phyloP scores from a whole-genome alignment of 1,284 basidiomycete species.

The Xanthoconium separans region DNA sequence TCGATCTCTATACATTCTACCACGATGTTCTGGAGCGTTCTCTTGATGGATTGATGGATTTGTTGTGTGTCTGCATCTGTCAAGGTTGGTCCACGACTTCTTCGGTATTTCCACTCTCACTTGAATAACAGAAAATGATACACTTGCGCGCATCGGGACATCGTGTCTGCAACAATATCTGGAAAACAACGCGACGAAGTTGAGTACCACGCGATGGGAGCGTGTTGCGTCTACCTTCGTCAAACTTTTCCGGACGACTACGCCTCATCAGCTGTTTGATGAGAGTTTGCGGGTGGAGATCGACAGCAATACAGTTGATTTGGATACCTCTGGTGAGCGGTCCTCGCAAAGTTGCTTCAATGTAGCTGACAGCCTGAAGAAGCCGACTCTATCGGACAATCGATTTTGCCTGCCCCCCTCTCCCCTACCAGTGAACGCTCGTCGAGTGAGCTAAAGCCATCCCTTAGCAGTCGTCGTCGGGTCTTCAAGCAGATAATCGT shows the following conservation, averaged over 20 bases:
- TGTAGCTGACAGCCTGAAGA: constrained; percentile 9
- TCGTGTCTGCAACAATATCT: constrained; percentile 96
- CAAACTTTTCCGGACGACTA: constrained; percentile 95
- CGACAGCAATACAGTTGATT: constrained; percentile 56
- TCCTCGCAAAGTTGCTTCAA: background rate
- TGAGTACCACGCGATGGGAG: constrained; percentile 88
- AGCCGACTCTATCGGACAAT: constrained; percentile 57
- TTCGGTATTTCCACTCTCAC: constrained; percentile 4
- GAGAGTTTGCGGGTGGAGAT: constrained; percentile 82
- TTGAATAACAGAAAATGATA: constrained; percentile 83
- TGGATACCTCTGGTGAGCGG: constrained; percentile 51
- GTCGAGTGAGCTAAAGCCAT: constrained; percentile 46
- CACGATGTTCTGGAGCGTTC: constrained; percentile 91
- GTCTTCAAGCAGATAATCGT: constrained; percentile 99
- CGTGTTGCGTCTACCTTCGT: constrained; percentile 92
- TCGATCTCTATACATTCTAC: constrained; percentile 96
- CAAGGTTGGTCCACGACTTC: constrained; percentile 68
- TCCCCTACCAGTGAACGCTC: constrained; percentile 60
- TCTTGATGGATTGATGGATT: constrained; percentile 88
- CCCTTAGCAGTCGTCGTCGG: constrained; percentile 75
- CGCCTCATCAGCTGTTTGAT: constrained; percentile 96
- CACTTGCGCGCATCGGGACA: constrained; percentile 95
- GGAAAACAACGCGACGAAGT: constrained; percentile 90
- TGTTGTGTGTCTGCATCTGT: constrained; percentile 97
- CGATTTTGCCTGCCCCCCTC: constrained; percentile 79